phyloP scores from a whole-genome alignment of 345 rosid species.

The Noccaea bulbosa region DNA sequence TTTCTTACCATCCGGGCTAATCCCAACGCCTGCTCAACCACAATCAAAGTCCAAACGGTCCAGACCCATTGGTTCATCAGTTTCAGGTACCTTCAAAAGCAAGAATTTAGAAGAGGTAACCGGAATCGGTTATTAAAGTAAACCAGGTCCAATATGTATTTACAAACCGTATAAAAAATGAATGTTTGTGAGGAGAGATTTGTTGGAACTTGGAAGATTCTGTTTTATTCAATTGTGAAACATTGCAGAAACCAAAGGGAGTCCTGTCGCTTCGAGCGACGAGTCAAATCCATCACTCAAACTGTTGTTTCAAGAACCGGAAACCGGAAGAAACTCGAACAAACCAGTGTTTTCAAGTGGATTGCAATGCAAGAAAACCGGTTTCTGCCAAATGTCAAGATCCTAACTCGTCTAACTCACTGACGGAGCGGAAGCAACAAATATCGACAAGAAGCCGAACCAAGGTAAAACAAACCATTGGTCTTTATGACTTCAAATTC shows the following conservation, averaged over 20 bases:
- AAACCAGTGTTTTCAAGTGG: slow-evolving; percentile 39
- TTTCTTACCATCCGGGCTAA: slow-evolving; percentile 47
- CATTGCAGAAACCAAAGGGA: slow-evolving; percentile 39
- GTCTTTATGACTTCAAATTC: slow-evolving; percentile 5
- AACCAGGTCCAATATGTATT: neutral
- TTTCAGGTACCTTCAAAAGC: slow-evolving; percentile 47
- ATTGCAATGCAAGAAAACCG: slow-evolving; percentile 46
- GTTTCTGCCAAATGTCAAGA: slow-evolving; percentile 44
- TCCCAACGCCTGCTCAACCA: slow-evolving; percentile 49
- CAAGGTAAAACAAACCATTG: slow-evolving; percentile 51
- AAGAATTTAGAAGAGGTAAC: no score
- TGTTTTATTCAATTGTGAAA: no score
- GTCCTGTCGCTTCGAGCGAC: slow-evolving; percentile 54
- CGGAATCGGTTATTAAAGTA: neutral
- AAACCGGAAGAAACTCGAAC: slow-evolving; percentile 46
- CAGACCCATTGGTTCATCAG: slow-evolving; percentile 51
- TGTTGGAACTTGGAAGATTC: no score
- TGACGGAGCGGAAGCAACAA: slow-evolving; percentile 49
- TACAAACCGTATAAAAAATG: no score
- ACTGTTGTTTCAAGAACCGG: slow-evolving; percentile 44
- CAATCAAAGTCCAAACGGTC: slow-evolving; percentile 62
- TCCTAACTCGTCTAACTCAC: slow-evolving; percentile 41
- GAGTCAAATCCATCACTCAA: slow-evolving; percentile 43
- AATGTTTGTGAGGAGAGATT: no score
- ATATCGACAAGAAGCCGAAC: slow-evolving; percentile 62